phyloP scores from a whole-genome alignment of 306 rosid genomes.

The Vigna angularis region DNA sequence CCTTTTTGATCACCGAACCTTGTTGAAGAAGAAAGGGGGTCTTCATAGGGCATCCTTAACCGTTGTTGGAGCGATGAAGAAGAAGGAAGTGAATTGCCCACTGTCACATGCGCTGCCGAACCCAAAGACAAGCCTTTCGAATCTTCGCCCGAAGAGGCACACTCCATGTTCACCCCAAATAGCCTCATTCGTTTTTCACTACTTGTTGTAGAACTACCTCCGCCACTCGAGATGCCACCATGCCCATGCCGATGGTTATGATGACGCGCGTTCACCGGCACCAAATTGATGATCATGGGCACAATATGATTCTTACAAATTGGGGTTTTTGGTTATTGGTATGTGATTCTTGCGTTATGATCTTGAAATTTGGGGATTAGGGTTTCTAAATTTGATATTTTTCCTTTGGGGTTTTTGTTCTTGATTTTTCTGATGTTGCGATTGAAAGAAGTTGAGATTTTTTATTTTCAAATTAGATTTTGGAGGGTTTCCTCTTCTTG shows the following conservation, averaged over 20 bases:
- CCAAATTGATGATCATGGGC: slow-evolving; percentile 64
- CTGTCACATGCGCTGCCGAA: slow-evolving; percentile 26
- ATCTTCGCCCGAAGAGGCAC: slow-evolving; percentile 43
- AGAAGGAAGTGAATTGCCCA: slow-evolving; percentile 36
- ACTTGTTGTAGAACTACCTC: background rate
- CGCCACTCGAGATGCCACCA: background rate
- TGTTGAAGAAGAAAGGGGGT: slow-evolving; percentile 48
- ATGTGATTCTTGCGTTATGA: too few relatives aligned
- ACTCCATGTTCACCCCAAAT: slow-evolving; percentile 90
- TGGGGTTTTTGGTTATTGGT: too few relatives aligned
- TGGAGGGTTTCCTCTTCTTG: too few relatives aligned
- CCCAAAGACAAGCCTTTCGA: slow-evolving; percentile 36
- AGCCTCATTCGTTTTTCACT: slow-evolving; percentile 63
- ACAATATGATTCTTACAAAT: background rate
- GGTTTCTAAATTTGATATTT: too few relatives aligned
- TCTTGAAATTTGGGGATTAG: too few relatives aligned
- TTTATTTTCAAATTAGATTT: too few relatives aligned
- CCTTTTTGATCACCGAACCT: slow-evolving; percentile 58
- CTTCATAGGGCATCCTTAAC: slow-evolving; percentile 47
- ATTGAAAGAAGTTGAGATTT: too few relatives aligned
- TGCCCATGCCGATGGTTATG: slow-evolving; percentile 31
- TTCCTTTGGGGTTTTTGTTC: too few relatives aligned
- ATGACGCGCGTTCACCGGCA: slow-evolving; percentile 46
- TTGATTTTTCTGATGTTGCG: too few relatives aligned
- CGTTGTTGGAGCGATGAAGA: slow-evolving; percentile 40